Conservation (phyloP, 345 rosid genomes). For the Acer campestre region DNA sequence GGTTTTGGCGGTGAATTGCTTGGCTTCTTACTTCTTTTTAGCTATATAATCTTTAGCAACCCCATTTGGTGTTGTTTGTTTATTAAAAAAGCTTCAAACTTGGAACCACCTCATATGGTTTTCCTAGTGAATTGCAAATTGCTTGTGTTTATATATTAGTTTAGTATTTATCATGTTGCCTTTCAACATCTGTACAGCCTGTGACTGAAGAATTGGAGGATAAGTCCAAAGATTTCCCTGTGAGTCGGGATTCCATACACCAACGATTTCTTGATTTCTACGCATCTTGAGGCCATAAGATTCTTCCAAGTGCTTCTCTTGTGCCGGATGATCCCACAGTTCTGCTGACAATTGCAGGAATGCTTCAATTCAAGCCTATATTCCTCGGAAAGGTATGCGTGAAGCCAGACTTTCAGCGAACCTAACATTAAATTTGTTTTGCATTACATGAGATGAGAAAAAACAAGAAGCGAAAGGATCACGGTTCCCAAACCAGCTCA, state of each 20-base stretch:
- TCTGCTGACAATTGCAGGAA: constrained; percentile 91
- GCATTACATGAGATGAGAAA: background rate
- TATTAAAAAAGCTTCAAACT: too few species aligned
- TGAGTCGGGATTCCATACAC: constrained; percentile 73
- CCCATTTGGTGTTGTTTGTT: too few species aligned
- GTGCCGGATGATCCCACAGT: constrained; percentile 97
- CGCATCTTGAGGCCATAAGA: constrained; percentile 86
- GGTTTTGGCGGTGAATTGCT: background rate
- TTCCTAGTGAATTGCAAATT: background rate
- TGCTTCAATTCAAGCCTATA: constrained; percentile 96
- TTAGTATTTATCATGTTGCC: constrained; percentile 31
- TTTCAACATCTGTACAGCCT: constrained; percentile 71
- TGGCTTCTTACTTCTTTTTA: background rate
- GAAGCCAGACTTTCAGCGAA: background rate
- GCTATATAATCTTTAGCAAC: too few species aligned
- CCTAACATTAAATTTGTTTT: background rate
- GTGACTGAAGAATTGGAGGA: constrained; percentile 58
- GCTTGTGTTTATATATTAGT: too few species aligned
- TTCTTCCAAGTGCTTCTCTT: constrained; percentile 90
- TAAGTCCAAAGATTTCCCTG: too few species aligned
- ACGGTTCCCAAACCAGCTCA: too few species aligned
- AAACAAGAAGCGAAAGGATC: background rate
- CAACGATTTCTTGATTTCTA: constrained; percentile 77
- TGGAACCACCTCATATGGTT: too few species aligned
- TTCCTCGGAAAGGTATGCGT: constrained; percentile 83